Conservation (phyloP, 768 basidiomycete genomes). For the Lanmaoa rubissima region DNA sequence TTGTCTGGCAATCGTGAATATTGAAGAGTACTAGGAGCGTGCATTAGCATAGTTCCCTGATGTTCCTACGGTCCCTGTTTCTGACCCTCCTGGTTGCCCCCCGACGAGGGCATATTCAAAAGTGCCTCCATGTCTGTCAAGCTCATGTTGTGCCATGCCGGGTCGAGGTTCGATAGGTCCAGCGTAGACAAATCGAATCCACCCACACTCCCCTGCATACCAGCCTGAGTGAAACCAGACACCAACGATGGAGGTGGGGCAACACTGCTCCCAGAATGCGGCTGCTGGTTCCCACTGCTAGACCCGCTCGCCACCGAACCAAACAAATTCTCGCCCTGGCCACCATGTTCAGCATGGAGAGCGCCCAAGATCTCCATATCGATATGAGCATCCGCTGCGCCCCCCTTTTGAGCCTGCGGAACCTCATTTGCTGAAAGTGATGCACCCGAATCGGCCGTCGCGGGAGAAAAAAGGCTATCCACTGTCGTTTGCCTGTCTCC, state of each 20-base stretch:
- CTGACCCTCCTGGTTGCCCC: constrained; percentile 23
- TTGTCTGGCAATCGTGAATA: neutral
- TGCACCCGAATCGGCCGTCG: constrained; percentile 25
- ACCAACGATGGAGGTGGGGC: constrained; percentile 41
- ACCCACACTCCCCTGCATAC: constrained; percentile 20
- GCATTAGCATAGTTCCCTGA: neutral
- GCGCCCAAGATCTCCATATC: constrained; percentile 39
- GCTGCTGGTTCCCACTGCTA: constrained; percentile 6
- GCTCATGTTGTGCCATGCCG: constrained; percentile 43
- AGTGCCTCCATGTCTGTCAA: constrained; percentile 56
- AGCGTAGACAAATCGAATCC: constrained; percentile 50
- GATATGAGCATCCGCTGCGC: constrained; percentile 19
- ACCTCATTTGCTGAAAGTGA: constrained; percentile 16
- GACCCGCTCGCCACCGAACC: constrained; percentile 29
- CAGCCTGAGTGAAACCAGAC: constrained; percentile 39
- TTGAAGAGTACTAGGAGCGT: constrained; percentile 1
- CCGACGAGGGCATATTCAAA: constrained; percentile 41
- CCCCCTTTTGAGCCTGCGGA: constrained; percentile 19
- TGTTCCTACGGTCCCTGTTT: constrained; percentile 19
- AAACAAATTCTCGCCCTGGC: constrained; percentile 23
- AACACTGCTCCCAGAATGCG: constrained; percentile 23
- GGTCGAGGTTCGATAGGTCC: constrained; percentile 45
- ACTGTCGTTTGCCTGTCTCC: constrained; percentile 35
- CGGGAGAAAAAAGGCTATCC: constrained; percentile 55
- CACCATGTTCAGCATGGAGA: constrained; percentile 23